Percentiles rank a stretch among this genome's conserved stretches.
Conservation (phyloP, 441 rosid species). For the Dalechampia spathulata region DNA sequence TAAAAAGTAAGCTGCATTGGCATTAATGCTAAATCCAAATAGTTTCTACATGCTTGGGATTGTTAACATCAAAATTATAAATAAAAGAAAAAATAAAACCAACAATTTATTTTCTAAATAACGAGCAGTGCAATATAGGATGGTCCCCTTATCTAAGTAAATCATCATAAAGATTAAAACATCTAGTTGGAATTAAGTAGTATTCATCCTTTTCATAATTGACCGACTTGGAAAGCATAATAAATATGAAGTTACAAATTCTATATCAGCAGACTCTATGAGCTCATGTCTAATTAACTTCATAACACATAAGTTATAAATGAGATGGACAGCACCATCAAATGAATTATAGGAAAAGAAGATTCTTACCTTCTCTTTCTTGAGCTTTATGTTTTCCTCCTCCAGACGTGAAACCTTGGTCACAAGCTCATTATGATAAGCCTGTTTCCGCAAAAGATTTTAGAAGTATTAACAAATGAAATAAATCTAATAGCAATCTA, state of each 20-base stretch:
- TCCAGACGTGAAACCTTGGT: conserved; percentile 75
- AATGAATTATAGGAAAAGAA: no score
- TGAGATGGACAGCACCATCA: no score
- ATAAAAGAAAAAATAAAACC: neutral
- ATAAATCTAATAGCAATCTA: neutral
- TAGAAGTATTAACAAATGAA: neutral
- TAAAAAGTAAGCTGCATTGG: neutral
- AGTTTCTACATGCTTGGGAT: neutral
- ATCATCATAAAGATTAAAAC: neutral
- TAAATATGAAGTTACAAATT: neutral
- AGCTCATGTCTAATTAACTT: neutral
- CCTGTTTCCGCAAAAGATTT: conserved; percentile 33
- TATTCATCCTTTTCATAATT: neutral
- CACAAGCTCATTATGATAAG: conserved; percentile 86
- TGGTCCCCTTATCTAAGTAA: no score
- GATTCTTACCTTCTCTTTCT: conserved; percentile 53
- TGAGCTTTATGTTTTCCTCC: conserved; percentile 82
- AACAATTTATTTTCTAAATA: neutral
- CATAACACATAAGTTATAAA: no score
- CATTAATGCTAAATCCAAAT: neutral
- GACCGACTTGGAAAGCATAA: neutral
- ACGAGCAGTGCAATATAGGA: no score
- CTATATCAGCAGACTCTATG: neutral
- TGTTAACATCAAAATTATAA: neutral
- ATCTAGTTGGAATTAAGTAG: neutral